These are phyloP conservation scores for Chaetomiaceae sp. DNA, from an alignment of 2,329 filamentous ascomycete species.

Conservation along the genomic window DNA sequence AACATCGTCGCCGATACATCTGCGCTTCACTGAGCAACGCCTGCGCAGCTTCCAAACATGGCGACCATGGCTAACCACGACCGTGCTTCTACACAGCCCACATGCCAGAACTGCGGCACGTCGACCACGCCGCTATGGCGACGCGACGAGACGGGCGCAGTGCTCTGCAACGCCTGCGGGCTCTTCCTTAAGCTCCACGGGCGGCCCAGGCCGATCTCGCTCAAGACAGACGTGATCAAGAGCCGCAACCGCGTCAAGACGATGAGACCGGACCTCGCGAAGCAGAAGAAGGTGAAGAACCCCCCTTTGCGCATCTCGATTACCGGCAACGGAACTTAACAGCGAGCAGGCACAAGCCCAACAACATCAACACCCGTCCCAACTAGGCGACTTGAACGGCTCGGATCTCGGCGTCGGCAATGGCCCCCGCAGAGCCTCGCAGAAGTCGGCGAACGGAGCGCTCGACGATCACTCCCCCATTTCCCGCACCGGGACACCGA, in stretches of 20 bases:
- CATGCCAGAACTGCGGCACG: constrained; percentile 93
- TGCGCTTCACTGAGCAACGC: constrained; percentile 7
- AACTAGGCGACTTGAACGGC: constrained; percentile 47
- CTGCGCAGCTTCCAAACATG: constrained; percentile 38
- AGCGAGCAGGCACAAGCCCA: constrained; percentile 26
- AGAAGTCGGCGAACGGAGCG: constrained; percentile 65
- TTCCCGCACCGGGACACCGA: constrained; percentile 72
- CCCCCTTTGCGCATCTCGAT: background rate
- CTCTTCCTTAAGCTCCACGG: constrained; percentile 96
- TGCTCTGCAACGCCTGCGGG: constrained; percentile 97
- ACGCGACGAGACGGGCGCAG: constrained; percentile 88
- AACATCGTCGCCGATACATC: constrained; percentile 3
- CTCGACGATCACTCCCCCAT: constrained; percentile 73
- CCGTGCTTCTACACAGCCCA: constrained; percentile 69
- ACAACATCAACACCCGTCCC: constrained; percentile 36
- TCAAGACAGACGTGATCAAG: constrained; percentile 99
- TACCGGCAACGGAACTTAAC: background rate
- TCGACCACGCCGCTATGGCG: constrained; percentile 96
- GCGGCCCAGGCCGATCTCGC: constrained; percentile 82
- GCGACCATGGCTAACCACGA: constrained; percentile 50
- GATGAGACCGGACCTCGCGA: constrained; percentile 65
- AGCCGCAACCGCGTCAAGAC: constrained; percentile 97
- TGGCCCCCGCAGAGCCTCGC: constrained; percentile 53
- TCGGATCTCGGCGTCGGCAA: constrained; percentile 50
- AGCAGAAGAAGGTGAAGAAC: constrained; percentile 70